These are phyloP conservation scores for Blastomyces emzantsi DNA, from an alignment of 2,329 filamentous ascomycete genomes.

Conservation along the genomic window DNA sequence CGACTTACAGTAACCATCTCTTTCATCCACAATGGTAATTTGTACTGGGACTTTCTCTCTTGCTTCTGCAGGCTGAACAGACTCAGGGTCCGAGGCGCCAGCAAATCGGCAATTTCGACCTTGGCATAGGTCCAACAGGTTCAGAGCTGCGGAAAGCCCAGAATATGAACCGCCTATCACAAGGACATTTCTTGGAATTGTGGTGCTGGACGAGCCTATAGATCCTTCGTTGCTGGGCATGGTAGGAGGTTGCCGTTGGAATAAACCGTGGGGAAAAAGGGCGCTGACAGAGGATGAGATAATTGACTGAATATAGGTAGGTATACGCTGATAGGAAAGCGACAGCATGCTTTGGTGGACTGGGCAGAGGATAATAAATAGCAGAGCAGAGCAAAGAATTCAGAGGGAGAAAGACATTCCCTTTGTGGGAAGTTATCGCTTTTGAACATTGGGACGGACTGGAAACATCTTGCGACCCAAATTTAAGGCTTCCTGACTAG, in stretches of 20 bases:
- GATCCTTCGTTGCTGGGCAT: constrained; percentile 9
- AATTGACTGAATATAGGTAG: background rate
- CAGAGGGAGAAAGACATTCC: background rate
- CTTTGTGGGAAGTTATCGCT: background rate
- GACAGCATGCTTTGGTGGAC: background rate
- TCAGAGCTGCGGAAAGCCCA: constrained; percentile 56
- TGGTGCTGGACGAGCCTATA: background rate
- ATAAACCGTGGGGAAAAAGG: background rate
- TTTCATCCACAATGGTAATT: constrained; percentile 63
- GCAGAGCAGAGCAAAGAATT: background rate
- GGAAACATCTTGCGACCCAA: background rate
- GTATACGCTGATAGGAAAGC: background rate
- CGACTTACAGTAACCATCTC: constrained; percentile 63
- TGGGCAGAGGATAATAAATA: background rate
- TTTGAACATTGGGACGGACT: background rate
- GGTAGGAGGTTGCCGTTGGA: constrained; percentile 28
- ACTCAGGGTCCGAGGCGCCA: constrained; percentile 8
- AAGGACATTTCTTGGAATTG: constrained; percentile 45
- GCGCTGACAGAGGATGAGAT: background rate
- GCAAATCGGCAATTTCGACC: constrained; percentile 43
- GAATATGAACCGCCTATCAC: constrained; percentile 64
- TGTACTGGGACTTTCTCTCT: constrained; percentile 46
- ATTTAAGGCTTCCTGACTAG: background rate
- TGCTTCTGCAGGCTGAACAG: constrained; percentile 17
- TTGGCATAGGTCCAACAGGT: constrained; percentile 56